Percentiles rank a stretch among this genome's conserved stretches.
Evolutionary conservation across 345 rosid genomes (phyloP).

Genomic region (Psidium friedrichsthalianum): DNA sequence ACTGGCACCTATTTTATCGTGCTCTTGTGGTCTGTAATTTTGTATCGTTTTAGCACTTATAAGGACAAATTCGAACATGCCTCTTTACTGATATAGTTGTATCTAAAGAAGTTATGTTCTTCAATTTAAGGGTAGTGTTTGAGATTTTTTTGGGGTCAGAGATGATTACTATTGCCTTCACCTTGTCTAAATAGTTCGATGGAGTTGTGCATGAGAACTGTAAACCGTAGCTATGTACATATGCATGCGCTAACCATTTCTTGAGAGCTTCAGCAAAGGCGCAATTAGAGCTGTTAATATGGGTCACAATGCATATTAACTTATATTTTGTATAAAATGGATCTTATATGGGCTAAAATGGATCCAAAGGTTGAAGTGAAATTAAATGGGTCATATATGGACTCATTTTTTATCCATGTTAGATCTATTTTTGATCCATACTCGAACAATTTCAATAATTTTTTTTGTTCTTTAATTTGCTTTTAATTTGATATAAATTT

Average conservation of each 20-base stretch:
- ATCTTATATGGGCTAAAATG: too few relatives aligned
- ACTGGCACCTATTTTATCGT: not conserved
- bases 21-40: not conserved
- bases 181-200: not conserved
- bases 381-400: too few relatives aligned
- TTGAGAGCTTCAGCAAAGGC: not conserved
- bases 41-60: not conserved
- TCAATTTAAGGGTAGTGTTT: not conserved
- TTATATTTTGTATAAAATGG: too few relatives aligned
- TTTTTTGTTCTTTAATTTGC: too few relatives aligned
- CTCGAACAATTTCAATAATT: too few relatives aligned
- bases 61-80: not conserved
- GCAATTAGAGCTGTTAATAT: not conserved
- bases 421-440: too few relatives aligned
- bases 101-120: not conserved
- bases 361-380: too few relatives aligned
- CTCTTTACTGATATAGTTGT: not conserved
- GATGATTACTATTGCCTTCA: not conserved
- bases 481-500: too few relatives aligned
- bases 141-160: not conserved
- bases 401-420: too few relatives aligned
- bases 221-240: not conserved
- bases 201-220: not conserved
- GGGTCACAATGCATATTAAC: too few relatives aligned
- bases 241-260: not conserved